Percentiles rank a stretch among this genome's conserved stretches.
These are phyloP conservation scores for Colletotrichum sp. DNA, from an alignment of 2,329 filamentous ascomycete species.

Conservation along the genomic window DNA sequence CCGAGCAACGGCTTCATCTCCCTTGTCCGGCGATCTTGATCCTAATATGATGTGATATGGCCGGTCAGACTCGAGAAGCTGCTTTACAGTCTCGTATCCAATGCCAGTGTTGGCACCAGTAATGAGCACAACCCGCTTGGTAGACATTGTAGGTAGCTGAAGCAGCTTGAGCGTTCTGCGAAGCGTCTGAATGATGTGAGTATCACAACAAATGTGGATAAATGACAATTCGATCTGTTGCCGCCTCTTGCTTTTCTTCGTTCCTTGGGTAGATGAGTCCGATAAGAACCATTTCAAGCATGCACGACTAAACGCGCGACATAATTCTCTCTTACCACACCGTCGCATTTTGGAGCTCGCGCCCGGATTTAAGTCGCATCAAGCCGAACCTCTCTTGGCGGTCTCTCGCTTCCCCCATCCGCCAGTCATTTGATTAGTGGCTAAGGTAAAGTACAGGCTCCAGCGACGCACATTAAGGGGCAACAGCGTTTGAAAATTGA, in stretches of 20 bases:
- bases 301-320: not conserved
- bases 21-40: constrained; percentile 55
- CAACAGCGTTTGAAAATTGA: not conserved
- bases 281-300: not conserved
- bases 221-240: not conserved
- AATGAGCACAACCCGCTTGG: constrained; percentile 51
- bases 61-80: constrained; percentile 49
- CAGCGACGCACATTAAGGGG: not conserved
- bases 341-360: not conserved
- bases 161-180: not conserved
- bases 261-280: not conserved
- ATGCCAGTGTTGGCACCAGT: constrained; percentile 68
- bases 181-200: not conserved
- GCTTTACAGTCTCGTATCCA: constrained; percentile 62
- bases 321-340: not conserved
- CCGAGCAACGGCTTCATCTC: constrained; percentile 46
- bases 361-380: not conserved
- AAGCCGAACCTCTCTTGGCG: not conserved
- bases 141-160: not conserved
- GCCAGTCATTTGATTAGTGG: not conserved
- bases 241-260: not conserved
- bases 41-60: constrained; percentile 64
- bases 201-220: not conserved
- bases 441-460: not conserved
- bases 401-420: not conserved